A percentile compares a stretch with the other conserved stretches of the same genome.
Evolutionary conservation across 1,139 yeast species (phyloP).

Genomic region (Kazachstania sp.): DNA sequence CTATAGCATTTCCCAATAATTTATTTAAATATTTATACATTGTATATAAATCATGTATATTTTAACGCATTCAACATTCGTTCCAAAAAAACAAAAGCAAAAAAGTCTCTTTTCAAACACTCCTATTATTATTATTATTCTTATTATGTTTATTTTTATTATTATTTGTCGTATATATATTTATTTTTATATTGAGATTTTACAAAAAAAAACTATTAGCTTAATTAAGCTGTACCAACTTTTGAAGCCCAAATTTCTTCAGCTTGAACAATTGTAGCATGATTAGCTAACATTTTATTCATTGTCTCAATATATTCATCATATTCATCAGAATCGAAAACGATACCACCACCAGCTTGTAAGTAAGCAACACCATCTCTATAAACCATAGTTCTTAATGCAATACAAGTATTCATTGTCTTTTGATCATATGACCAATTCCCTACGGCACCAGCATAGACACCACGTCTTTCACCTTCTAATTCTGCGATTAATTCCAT

Average conservation of each 20-base stretch:
- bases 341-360: slow-evolving; percentile 99
- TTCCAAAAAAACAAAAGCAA: slow-evolving; percentile 8
- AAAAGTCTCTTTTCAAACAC: neutral
- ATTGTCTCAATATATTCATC: slow-evolving; percentile 94
- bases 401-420: slow-evolving; percentile 95
- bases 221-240: slow-evolving; percentile 21
- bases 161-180: neutral
- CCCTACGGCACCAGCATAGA: slow-evolving; percentile 99
- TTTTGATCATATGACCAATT: slow-evolving; percentile 92
- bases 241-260: slow-evolving; percentile 60
- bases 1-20: slow-evolving; percentile 9
- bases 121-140: neutral
- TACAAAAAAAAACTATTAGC: neutral
- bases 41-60: slow-evolving; percentile 16
- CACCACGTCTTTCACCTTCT: slow-evolving; percentile 88
- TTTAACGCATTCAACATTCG: slow-evolving; percentile 33
- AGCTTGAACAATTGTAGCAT: slow-evolving; percentile 80
- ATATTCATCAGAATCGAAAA: slow-evolving; percentile 85
- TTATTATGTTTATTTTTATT: neutral
- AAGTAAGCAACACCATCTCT: slow-evolving; percentile 85
- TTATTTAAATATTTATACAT: slow-evolving; percentile 5
- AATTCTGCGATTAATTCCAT: slow-evolving; percentile 89
- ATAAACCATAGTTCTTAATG: slow-evolving; percentile 90
- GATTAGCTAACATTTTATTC: slow-evolving; percentile 94
- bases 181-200: neutral